These are phyloP conservation scores for Phanerochaete sordida DNA, from an alignment of 768 basidiomycete genomes.

Conservation along the genomic window DNA sequence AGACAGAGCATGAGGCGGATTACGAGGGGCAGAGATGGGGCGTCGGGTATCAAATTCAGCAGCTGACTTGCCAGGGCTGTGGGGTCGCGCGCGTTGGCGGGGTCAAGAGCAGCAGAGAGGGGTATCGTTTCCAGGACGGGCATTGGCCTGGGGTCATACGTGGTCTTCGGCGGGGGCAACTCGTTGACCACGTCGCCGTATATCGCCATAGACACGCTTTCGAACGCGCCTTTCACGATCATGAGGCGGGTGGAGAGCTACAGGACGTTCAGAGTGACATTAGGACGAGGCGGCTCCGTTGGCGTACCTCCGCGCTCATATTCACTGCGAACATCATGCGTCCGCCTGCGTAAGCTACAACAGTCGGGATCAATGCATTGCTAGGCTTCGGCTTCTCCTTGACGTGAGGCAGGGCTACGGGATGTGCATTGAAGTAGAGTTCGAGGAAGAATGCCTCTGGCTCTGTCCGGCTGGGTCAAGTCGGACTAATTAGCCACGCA, in stretches of 20 bases:
- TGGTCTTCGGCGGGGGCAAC: slow-evolving; percentile 27
- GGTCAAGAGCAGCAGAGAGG: slow-evolving; percentile 54
- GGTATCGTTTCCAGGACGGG: slow-evolving; percentile 32
- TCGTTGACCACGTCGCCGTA: slow-evolving; percentile 56
- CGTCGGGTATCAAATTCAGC: slow-evolving; percentile 54
- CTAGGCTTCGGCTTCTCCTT: slow-evolving; percentile 62
- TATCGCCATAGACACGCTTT: slow-evolving; percentile 59
- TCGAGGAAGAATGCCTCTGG: slow-evolving; percentile 73
- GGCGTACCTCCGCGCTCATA: slow-evolving; percentile 64
- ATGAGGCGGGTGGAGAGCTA: slow-evolving; percentile 64
- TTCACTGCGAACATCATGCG: slow-evolving; percentile 63
- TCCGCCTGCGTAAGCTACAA: slow-evolving; percentile 69
- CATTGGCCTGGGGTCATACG: slow-evolving; percentile 41
- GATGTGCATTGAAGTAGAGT: slow-evolving; percentile 71
- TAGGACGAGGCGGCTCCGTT: not conserved
- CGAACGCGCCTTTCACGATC: slow-evolving; percentile 76
- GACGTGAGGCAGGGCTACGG: slow-evolving; percentile 38
- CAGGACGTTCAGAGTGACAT: slow-evolving; percentile 38
- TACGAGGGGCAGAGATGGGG: slow-evolving; percentile 61
- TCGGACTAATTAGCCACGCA: not conserved
- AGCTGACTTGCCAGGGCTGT: slow-evolving; percentile 58
- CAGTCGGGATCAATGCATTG: slow-evolving; percentile 71
- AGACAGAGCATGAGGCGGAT: slow-evolving; percentile 76
- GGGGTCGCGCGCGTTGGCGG: slow-evolving; percentile 57
- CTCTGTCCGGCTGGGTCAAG: slow-evolving; percentile 52